These are phyloP conservation scores for Hirschfeldia incana DNA, from an alignment of 345 rosid genomes.

Conservation along the genomic window DNA sequence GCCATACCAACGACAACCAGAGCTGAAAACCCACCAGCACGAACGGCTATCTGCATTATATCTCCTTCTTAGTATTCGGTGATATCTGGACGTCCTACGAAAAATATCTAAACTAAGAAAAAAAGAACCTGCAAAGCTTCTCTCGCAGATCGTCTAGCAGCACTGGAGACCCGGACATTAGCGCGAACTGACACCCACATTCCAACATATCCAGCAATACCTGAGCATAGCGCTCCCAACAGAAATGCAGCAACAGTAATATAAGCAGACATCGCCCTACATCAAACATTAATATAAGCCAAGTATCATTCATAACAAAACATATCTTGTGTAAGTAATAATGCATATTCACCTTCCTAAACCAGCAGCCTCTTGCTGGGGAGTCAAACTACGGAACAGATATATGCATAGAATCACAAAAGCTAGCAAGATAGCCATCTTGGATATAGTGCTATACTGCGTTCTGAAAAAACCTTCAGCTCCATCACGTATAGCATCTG, in stretches of 20 bases:
- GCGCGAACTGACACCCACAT: slow-evolving; percentile 99
- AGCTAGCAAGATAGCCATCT: slow-evolving; percentile 93
- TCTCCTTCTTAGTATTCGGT: slow-evolving; percentile 36
- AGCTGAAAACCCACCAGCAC: slow-evolving; percentile 99
- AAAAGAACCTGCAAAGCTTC: slow-evolving; percentile 93
- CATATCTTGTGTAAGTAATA: slow-evolving; percentile 10
- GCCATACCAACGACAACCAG: slow-evolving; percentile 99
- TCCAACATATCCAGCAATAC: slow-evolving; percentile 94
- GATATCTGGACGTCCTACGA: slow-evolving; percentile 5
- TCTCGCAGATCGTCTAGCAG: slow-evolving; percentile 98
- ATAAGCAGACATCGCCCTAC: slow-evolving; percentile 78
- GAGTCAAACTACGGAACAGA: slow-evolving; percentile 80
- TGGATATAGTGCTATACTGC: slow-evolving; percentile 92
- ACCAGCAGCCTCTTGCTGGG: slow-evolving; percentile 98
- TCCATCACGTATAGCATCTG: slow-evolving; percentile 99
- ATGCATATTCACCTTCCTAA: slow-evolving; percentile 66
- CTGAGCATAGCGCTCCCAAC: slow-evolving; percentile 92
- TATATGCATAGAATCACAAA: slow-evolving; percentile 83
- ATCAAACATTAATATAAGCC: slow-evolving; percentile 30
- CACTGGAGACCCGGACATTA: slow-evolving; percentile 97
- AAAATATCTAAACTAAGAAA: slow-evolving; percentile 20
- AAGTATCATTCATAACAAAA: slow-evolving; percentile 24
- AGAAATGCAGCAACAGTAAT: slow-evolving; percentile 96
- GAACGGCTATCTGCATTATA: slow-evolving; percentile 75
- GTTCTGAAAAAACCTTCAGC: slow-evolving; percentile 99